Evolutionary conservation across 495 filamentous ascomycete species (phyloP).

Genomic region (Gamarada debralockiae): DNA sequence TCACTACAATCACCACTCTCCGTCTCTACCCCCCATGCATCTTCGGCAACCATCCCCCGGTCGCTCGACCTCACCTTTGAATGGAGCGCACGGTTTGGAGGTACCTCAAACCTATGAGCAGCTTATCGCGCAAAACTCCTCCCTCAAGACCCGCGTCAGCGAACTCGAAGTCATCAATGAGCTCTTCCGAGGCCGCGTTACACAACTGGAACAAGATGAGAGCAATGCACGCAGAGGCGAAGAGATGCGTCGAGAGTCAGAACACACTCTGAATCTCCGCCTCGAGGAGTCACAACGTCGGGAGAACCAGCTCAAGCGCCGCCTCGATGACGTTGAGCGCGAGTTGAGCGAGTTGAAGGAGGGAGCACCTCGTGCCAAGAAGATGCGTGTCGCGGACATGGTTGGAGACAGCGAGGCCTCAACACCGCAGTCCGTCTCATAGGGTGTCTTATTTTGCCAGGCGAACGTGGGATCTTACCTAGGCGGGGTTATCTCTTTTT

Average conservation of each 20-base stretch:
- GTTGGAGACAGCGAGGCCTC: slow-evolving; percentile 29
- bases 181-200: slow-evolving; percentile 83
- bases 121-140: slow-evolving; percentile 70
- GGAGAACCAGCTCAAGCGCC: slow-evolving; percentile 78
- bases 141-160: slow-evolving; percentile 82
- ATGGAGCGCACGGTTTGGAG: slow-evolving; percentile 69
- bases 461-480: neutral
- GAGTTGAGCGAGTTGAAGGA: slow-evolving; percentile 46
- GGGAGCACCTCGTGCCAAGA: slow-evolving; percentile 27
- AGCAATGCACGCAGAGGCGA: slow-evolving; percentile 58
- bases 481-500: neutral
- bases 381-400: slow-evolving; percentile 33
- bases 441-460: neutral
- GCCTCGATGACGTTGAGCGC: slow-evolving; percentile 74
- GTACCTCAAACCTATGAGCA: slow-evolving; percentile 77
- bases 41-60: slow-evolving; percentile 65
- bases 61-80: slow-evolving; percentile 61
- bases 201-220: slow-evolving; percentile 80
- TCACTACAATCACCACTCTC: slow-evolving; percentile 56
- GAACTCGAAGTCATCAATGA: slow-evolving; percentile 97
- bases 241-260: slow-evolving; percentile 44
- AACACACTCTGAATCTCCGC: slow-evolving; percentile 58
- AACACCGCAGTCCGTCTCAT: slow-evolving; percentile 23
- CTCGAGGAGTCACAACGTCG: slow-evolving; percentile 72
- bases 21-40: slow-evolving; percentile 47